These are phyloP conservation scores for Musa schizocarpa DNA, from an alignment of 176 grass and related monocot species.

Conservation along the genomic window DNA sequence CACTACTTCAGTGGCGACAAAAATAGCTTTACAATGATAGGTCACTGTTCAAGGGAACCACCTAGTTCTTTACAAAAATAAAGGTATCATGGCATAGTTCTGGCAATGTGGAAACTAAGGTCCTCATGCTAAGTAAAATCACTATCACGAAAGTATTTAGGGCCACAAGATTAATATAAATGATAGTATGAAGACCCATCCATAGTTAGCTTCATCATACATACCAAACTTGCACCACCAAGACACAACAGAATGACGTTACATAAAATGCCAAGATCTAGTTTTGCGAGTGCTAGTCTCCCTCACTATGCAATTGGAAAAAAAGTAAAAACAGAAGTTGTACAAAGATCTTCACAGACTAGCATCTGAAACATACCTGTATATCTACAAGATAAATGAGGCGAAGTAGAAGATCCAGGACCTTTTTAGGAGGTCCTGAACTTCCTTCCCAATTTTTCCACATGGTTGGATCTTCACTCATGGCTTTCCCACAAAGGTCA, in stretches of 20 bases:
- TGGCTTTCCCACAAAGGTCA: slow-evolving; percentile 43
- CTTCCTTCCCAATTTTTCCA: slow-evolving; percentile 95
- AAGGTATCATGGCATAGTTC: too few relatives aligned
- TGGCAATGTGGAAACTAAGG: too few relatives aligned
- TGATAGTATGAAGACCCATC: neutral
- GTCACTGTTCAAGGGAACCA: too few relatives aligned
- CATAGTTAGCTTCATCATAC: neutral
- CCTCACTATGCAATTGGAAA: neutral
- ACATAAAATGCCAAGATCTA: neutral
- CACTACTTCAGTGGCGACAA: too few relatives aligned
- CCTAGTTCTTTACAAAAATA: too few relatives aligned
- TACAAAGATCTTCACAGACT: neutral
- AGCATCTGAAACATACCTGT: slow-evolving; percentile 46
- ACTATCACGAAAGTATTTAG: too few relatives aligned
- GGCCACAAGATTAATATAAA: neutral
- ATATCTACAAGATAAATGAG: slow-evolving; percentile 86
- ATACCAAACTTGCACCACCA: neutral
- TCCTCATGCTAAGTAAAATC: too few relatives aligned
- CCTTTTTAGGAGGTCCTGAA: slow-evolving; percentile 74
- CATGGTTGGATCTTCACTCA: slow-evolving; percentile 39
- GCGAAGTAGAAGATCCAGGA: slow-evolving; percentile 56
- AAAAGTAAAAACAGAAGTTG: neutral
- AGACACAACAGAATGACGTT: neutral
- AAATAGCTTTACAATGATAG: too few relatives aligned
- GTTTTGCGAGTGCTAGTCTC: neutral